phyloP scores from a whole-genome alignment of 169 alveolate genomes.

The Ichthyophthirius multifiliis region DNA sequence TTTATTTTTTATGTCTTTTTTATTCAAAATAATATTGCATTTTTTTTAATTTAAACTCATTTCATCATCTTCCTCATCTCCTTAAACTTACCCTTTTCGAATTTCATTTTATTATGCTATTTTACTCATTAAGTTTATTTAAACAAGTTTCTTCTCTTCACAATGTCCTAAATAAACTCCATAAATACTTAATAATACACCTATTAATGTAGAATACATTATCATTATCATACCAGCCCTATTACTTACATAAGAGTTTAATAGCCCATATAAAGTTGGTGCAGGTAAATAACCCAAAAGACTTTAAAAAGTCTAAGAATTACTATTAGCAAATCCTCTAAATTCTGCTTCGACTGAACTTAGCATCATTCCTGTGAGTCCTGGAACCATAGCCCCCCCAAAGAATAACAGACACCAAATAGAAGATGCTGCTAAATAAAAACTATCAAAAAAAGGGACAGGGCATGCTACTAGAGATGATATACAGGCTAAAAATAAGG shows the following conservation, averaged over 20 bases:
- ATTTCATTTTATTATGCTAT: no score
- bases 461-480: slow-evolving; percentile 53
- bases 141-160: no score
- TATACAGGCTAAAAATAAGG: slow-evolving; percentile 44
- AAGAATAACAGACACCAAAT: slow-evolving; percentile 73
- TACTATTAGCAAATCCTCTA: slow-evolving; percentile 60
- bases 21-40: no score
- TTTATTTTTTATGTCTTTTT: no score
- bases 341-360: slow-evolving; percentile 51
- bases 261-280: slow-evolving; percentile 75
- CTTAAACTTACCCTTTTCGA: no score
- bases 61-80: no score
- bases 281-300: slow-evolving; percentile 80
- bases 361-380: slow-evolving; percentile 67
- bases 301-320: slow-evolving; percentile 64
- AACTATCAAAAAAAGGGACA: slow-evolving; percentile 57
- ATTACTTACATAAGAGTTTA: slow-evolving; percentile 17
- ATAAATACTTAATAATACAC: background rate
- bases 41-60: no score
- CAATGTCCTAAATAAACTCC: no score
- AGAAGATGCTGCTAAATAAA: slow-evolving; percentile 37
- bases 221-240: slow-evolving; percentile 11
- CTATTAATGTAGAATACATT: background rate
- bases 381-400: slow-evolving; percentile 81
- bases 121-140: no score